Evolutionary conservation across 2,329 filamentous ascomycete genomes (phyloP).

Genomic region (Colletotrichum acutatum): DNA sequence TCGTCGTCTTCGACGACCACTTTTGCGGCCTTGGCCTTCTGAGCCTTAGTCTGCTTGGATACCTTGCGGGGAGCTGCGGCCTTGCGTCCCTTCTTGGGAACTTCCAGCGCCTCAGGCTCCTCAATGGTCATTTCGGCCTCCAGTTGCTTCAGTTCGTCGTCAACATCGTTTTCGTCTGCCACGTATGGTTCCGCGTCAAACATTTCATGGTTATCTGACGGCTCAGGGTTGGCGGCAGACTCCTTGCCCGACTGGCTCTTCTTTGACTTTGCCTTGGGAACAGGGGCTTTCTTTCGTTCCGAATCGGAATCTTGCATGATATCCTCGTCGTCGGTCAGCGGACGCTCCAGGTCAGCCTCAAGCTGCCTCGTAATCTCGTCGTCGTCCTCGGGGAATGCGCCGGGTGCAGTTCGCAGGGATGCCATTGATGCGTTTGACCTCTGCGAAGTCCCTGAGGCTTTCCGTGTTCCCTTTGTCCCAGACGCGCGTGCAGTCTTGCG

Average conservation of each 20-base stretch:
- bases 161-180: constrained; percentile 59
- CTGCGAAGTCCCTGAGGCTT: constrained; percentile 47
- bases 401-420: constrained; percentile 49
- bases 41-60: constrained; percentile 62
- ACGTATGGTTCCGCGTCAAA: constrained; percentile 60
- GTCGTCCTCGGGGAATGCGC: constrained; percentile 54
- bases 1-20: constrained; percentile 36
- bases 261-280: constrained; percentile 43
- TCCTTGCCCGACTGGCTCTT: constrained; percentile 42
- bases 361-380: constrained; percentile 75
- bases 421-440: constrained; percentile 57
- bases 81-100: constrained; percentile 67
- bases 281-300: constrained; percentile 50
- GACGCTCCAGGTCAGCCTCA: constrained; percentile 71
- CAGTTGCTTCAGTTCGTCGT: constrained; percentile 62
- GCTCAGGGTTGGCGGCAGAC: constrained; percentile 42
- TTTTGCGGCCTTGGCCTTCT: constrained; percentile 53
- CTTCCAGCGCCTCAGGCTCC: constrained; percentile 50
- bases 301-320: constrained; percentile 58
- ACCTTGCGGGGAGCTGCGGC: constrained; percentile 58
- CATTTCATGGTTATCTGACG: constrained; percentile 58
- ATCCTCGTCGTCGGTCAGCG: constrained; percentile 64
- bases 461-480: constrained; percentile 48
- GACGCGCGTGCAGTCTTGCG: constrained; percentile 59
- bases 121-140: constrained; percentile 57